Base-by-base conservation (phyloP, 495 filamentous ascomycete genomes). In the Terfezia claveryi region DNA sequence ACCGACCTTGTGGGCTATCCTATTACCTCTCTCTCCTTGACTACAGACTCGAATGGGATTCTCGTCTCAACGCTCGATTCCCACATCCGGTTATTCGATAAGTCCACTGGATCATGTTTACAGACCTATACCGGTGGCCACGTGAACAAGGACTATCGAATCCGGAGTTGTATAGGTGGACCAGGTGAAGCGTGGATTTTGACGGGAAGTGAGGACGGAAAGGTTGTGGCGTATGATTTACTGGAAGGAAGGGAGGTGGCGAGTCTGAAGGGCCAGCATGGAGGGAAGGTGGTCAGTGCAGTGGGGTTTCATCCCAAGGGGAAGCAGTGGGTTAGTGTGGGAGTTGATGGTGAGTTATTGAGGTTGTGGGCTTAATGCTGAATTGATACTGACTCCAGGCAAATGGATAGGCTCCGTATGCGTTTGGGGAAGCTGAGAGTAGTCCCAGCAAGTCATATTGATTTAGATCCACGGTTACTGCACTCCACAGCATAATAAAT, bases 141-240 rank as follows among this genome's bases (percentile, higher is more conserved):
- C 2, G 69, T 69, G 36, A 73, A 72, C 54, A 88, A 71, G 36
- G 82, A 85, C 57, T 69, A 85, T 55, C 71, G 86, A 23, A 71
- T 89, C 10, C 76, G 85, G 66, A 81, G 80, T 36, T 74, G 78
- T 7, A 73, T 91, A 56, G 41, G 41, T 14, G 85, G 82, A 0
- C 74, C 77, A 20, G 78, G 73, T 56, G 91, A 93, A 67, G 77
- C 76, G 38, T 81, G 79, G 37, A 85, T 92, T 9, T 62, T 98
- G 20, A 82, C 78, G 55, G 91, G 91, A n/a, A 82, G 83, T 59
- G 88, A 95, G 68, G 71, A 79, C 55, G 81, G 80, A 9, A 74
- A 78, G 60, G 73, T 93, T 16, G 86, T 82, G 74, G 85, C 80
- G 11, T 96, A 89, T 86, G 88, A 94, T 74, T 64, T 93, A n/a